These are phyloP conservation scores for Boletus eberwhitei DNA, from an alignment of 768 basidiomycete species.

Conservation along the genomic window DNA sequence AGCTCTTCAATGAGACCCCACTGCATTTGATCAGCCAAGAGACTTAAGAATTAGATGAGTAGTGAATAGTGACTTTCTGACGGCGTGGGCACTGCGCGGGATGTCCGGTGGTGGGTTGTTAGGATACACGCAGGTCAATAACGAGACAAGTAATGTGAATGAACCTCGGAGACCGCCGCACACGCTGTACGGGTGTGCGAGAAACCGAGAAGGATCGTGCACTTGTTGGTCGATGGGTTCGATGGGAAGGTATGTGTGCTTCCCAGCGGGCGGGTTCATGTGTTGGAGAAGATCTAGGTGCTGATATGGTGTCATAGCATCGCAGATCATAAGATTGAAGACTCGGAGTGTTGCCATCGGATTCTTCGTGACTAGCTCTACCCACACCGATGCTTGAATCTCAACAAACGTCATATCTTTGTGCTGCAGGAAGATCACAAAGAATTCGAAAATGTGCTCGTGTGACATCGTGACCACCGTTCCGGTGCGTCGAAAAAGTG, in stretches of 20 bases:
- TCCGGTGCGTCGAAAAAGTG: neutral
- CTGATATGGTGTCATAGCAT: conserved; percentile 13
- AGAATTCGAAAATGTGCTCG: neutral
- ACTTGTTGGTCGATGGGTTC: neutral
- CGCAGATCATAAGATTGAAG: conserved; percentile 2
- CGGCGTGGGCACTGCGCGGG: too few species aligned
- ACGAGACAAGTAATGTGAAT: too few species aligned
- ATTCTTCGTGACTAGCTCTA: too few species aligned
- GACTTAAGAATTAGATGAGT: too few species aligned
- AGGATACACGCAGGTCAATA: too few species aligned
- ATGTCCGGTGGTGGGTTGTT: too few species aligned
- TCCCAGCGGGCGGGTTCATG: conserved; percentile 4
- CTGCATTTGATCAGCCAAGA: too few species aligned
- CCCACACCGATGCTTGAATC: too few species aligned
- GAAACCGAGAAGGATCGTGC: neutral
- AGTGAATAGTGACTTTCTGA: too few species aligned
- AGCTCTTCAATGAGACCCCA: too few species aligned
- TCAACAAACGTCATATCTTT: too few species aligned
- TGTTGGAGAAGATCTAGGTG: conserved; percentile 10
- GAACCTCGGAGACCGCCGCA: neutral
- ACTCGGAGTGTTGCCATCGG: too few species aligned
- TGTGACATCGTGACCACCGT: neutral
- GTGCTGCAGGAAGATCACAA: neutral
- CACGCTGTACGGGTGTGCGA: conserved; percentile 2
- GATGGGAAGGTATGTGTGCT: neutral